phyloP scores from a whole-genome alignment of 768 basidiomycete species.

The Agrocybe chaxingu region DNA sequence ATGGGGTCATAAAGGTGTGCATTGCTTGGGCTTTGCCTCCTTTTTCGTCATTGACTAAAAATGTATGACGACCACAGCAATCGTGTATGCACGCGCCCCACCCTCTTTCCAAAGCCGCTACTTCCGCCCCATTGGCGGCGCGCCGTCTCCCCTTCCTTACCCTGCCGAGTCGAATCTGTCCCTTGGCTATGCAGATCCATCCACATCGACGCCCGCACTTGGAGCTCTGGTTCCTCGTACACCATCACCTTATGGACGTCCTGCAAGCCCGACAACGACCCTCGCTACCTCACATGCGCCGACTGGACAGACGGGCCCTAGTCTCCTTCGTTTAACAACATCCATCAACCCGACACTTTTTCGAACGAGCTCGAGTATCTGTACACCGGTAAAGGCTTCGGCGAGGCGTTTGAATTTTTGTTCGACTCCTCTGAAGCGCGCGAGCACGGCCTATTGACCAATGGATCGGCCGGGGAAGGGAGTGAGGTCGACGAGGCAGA shows the following conservation, averaged over 20 bases:
- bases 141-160: constrained; percentile 23
- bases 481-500: constrained; percentile 30
- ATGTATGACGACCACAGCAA: constrained; percentile 45
- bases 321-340: constrained; percentile 60
- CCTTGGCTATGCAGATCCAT: constrained; percentile 38
- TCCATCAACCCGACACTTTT: constrained; percentile 74
- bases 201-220: constrained; percentile 45
- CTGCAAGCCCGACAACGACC: neutral
- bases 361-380: constrained; percentile 90
- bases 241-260: constrained; percentile 1
- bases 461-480: constrained; percentile 3
- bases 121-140: constrained; percentile 37
- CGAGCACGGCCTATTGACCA: constrained; percentile 31
- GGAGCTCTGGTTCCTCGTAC: constrained; percentile 19
- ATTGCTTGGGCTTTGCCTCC: neutral
- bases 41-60: neutral
- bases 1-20: constrained; percentile 93
- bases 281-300: neutral
- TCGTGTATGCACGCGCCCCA: constrained; percentile 92
- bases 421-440: constrained; percentile 65
- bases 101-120: constrained; percentile 89
- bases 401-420: constrained; percentile 84
- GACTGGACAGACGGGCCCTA: constrained; percentile 23
- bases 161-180: constrained; percentile 64
- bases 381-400: constrained; percentile 89